Evolutionary conservation across 208 protist genomes (phyloP).

Genomic region (Trypanosoma boissoni): DNA sequence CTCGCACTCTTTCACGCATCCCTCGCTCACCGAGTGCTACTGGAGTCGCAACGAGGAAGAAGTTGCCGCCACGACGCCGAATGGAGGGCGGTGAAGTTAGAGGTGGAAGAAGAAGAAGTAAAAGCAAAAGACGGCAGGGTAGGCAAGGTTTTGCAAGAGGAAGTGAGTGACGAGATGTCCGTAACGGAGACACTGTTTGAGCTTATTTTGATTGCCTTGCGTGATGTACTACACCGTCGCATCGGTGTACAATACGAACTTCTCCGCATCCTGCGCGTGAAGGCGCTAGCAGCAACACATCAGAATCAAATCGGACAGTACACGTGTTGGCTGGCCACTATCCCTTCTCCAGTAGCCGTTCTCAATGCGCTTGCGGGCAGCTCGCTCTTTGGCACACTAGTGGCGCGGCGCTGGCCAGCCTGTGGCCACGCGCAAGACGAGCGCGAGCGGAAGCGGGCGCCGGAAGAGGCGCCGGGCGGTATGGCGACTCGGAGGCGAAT

Average conservation of each 20-base stretch:
- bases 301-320: conserved; percentile 39
- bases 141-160: not conserved
- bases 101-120: conserved; percentile 8
- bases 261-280: conserved; percentile 50
- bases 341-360: conserved; percentile 48
- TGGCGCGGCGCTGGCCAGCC: conserved; percentile 26
- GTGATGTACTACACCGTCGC: conserved; percentile 49
- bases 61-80: not conserved
- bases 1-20: conserved; percentile 49
- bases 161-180: too few relatives aligned
- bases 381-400: conserved; percentile 28
- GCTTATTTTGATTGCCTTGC: conserved; percentile 42
- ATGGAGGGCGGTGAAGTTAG: not conserved
- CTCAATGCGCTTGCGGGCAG: conserved; percentile 57
- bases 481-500: not conserved
- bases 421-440: not conserved
- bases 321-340: conserved; percentile 50
- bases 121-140: not conserved
- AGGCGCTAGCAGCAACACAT: conserved; percentile 41
- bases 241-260: conserved; percentile 74
- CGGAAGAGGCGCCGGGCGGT: too few relatives aligned
- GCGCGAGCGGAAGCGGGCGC: not conserved
- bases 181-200: conserved; percentile 34
- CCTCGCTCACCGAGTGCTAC: conserved; percentile 31
- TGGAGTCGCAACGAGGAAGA: not conserved